Percentiles rank a stretch among this genome's conserved stretches.
phyloP scores from a whole-genome alignment of 2,329 filamentous ascomycete genomes.

The Pestalotiopsis fici region DNA sequence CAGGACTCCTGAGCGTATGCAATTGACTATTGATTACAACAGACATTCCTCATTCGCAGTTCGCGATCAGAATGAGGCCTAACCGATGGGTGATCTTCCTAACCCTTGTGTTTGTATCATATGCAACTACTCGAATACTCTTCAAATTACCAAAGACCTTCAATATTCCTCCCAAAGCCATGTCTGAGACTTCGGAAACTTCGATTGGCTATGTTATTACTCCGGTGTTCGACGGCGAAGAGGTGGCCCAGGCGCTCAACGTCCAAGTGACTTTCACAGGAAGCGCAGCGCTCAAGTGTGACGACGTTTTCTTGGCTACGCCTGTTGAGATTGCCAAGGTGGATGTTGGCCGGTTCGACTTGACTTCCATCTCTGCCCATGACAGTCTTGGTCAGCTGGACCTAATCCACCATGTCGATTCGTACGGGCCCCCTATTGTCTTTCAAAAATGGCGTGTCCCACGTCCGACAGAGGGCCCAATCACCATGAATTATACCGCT shows the following conservation, averaged over 20 bases:
- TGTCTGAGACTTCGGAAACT: background rate
- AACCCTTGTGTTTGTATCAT: background rate
- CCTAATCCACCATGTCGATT: background rate
- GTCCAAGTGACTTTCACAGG: background rate
- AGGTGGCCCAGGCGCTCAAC: background rate
- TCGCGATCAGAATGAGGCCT: background rate
- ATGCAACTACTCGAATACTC: background rate
- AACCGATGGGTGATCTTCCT: background rate
- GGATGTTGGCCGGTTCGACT: background rate
- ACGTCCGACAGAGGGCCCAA: background rate
- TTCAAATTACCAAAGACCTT: background rate
- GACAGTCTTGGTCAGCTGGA: background rate
- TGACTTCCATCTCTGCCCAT: background rate
- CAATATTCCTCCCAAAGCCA: background rate
- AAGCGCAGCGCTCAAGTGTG: background rate
- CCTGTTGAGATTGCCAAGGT: background rate
- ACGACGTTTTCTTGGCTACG: background rate
- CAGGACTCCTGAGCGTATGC: background rate
- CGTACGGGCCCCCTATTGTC: background rate
- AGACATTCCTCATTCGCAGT: background rate
- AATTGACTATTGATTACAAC: background rate
- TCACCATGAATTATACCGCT: background rate
- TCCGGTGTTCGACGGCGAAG: background rate
- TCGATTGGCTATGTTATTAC: background rate
- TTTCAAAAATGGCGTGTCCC: background rate